These are phyloP conservation scores for Ogataea henricii DNA, from an alignment of 805 yeast species.

Conservation along the genomic window DNA sequence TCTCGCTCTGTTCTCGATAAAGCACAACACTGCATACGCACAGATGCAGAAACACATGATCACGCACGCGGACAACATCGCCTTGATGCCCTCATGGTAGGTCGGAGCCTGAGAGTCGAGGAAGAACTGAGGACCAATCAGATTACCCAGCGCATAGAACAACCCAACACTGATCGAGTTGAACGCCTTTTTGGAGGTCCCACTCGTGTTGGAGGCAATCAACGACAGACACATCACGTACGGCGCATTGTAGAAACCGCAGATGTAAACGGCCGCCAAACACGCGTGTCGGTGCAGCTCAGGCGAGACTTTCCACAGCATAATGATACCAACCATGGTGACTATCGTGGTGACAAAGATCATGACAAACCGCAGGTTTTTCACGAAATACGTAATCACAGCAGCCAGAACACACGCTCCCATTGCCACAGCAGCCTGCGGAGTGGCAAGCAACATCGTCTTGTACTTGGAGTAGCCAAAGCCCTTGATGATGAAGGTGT, in stretches of 20 bases:
- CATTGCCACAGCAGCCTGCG: conserved; percentile 40
- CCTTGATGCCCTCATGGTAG: conserved; percentile 59
- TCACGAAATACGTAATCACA: conserved; percentile 20
- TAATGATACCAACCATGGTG: conserved; percentile 35
- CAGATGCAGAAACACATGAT: conserved; percentile 24
- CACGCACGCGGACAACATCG: conserved; percentile 33
- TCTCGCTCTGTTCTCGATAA: conserved; percentile 50
- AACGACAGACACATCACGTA: conserved; percentile 25
- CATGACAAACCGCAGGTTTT: conserved; percentile 28
- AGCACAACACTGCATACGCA: conserved; percentile 21
- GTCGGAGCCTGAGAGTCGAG: conserved; percentile 51
- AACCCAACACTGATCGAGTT: conserved; percentile 39
- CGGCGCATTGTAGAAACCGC: conserved; percentile 26
- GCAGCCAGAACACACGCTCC: conserved; percentile 34
- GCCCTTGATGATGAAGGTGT: conserved; percentile 46
- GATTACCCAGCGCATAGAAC: conserved; percentile 57
- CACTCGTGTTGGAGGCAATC: conserved; percentile 51
- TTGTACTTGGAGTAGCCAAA: conserved; percentile 37
- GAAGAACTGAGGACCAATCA: conserved; percentile 67
- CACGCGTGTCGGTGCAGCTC: conserved; percentile 23
- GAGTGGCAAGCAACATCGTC: conserved; percentile 34
- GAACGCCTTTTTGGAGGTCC: conserved; percentile 60
- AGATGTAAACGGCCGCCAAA: conserved; percentile 27
- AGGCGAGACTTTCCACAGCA: conserved; percentile 27
- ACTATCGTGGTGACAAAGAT: conserved; percentile 27